Base-by-base conservation (phyloP, 495 filamentous ascomycete genomes). In the Recurvomyces mirabilis region DNA sequence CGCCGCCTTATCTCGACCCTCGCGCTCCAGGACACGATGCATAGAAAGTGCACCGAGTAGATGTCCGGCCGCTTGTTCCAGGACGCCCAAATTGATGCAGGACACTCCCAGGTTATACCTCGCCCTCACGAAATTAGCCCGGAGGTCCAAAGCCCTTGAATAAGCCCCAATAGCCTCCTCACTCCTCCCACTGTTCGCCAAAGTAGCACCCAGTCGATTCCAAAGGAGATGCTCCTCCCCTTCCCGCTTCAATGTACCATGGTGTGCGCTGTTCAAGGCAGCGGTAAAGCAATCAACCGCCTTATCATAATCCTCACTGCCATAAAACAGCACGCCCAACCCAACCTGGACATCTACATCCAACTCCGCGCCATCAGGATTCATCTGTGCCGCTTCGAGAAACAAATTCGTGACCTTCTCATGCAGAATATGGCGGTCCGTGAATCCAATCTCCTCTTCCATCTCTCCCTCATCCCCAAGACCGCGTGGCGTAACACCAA, bases 331-430 rank as follows among this genome's bases (percentile, higher is more conserved):
- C 15, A 96, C 93, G 28, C 93, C 91, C 1, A 99, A 73, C 0
- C 91, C 91, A 49, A 99, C 91, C 67, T 96, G 93, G 3, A 99
- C 91, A 55, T 99, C 91, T 0, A 89, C 87, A 59, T 99, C 91
- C 84, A 96, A 93, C 52, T 86, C 80, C 39, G 76, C 74, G 38
- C 87, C 88, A 12, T 80, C 78, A 2, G 91, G 93, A 10, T 84
- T 86, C 28, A 95, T 76, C 55, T 93, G 87, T 0, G 91, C 91
- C 0, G 91, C 91, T 56, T 79, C 67, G 56, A 98, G 91, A 65
- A 95, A 98, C 35, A 89, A 75, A 48, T 80, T 69, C 2, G 85
- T 94, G 13, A 96, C 84, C 46, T 82, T 82, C 49, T 94, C 81
- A 60, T 95, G 93, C 24, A 96, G 79, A 42, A 81, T 68, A 49